Evolutionary conservation across 108 stramenopile genomes (phyloP).

Genomic region (Epipyxis sp.): DNA sequence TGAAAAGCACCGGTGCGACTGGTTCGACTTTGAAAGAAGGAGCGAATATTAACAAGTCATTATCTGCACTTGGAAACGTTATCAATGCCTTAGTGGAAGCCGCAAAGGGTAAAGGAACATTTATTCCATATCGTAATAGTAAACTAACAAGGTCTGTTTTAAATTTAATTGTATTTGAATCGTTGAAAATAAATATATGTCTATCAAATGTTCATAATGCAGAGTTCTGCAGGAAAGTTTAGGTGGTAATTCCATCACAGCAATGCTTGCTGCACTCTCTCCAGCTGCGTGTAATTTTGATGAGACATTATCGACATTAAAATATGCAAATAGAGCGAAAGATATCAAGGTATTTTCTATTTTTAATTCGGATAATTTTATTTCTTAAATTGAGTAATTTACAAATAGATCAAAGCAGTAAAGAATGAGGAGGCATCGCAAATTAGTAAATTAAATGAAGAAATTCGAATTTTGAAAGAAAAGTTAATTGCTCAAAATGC

Average conservation of each 20-base stretch:
- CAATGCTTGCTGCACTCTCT: slow-evolving; percentile 22
- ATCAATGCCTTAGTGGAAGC: slow-evolving; percentile 45
- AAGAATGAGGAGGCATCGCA: slow-evolving; percentile 31
- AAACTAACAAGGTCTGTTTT: too few relatives aligned
- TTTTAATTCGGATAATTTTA: background rate
- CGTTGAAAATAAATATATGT: too few relatives aligned
- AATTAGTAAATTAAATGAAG: slow-evolving; percentile 14
- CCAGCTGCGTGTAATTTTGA: slow-evolving; percentile 31
- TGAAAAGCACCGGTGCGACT: slow-evolving; percentile 64
- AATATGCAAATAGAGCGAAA: slow-evolving; percentile 30
- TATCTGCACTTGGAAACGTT: slow-evolving; percentile 58
- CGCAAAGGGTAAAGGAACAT: slow-evolving; percentile 19
- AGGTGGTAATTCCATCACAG: slow-evolving; percentile 27
- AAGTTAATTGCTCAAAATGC: too few relatives aligned
- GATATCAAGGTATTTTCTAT: slow-evolving; percentile 18
- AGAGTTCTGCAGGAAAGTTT: slow-evolving; percentile 23
- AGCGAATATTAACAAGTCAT: slow-evolving; percentile 81
- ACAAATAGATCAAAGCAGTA: slow-evolving; percentile 27
- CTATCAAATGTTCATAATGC: too few relatives aligned
- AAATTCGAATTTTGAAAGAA: slow-evolving; percentile 26
- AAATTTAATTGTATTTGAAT: too few relatives aligned
- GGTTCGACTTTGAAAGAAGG: slow-evolving; percentile 73
- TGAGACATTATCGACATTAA: slow-evolving; percentile 21
- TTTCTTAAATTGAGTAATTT: background rate
- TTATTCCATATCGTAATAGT: slow-evolving; percentile 24